phyloP scores from a whole-genome alignment of 305 asterid genomes.

The Solanum chacoense region DNA sequence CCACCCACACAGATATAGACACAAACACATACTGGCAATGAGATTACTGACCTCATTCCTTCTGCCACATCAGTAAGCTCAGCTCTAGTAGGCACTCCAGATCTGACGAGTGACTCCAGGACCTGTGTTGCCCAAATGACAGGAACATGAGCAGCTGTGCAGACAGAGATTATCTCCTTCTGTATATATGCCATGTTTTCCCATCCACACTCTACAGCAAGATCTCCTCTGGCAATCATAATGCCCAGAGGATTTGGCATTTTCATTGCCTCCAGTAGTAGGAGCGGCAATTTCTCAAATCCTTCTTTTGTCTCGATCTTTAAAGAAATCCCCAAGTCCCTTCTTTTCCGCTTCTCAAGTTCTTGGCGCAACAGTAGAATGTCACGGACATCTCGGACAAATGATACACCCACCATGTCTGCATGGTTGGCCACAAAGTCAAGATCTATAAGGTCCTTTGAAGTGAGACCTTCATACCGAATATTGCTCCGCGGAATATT shows the following conservation, averaged over 20 bases:
- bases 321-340: constrained; percentile 43
- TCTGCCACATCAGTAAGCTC: constrained; percentile 58
- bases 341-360: constrained; percentile 35
- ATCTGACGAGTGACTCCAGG: constrained; percentile 49
- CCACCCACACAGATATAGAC: neutral
- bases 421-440: constrained; percentile 63
- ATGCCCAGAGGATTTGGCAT: constrained; percentile 50
- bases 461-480: constrained; percentile 60
- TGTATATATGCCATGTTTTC: constrained; percentile 62
- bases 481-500: constrained; percentile 62
- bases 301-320: constrained; percentile 70
- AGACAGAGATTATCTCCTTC: constrained; percentile 46
- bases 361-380: constrained; percentile 47
- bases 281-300: constrained; percentile 44
- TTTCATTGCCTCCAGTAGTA: constrained; percentile 61
- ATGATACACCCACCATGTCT: constrained; percentile 64
- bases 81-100: constrained; percentile 63
- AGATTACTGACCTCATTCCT: constrained; percentile 31
- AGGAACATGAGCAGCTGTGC: constrained; percentile 59
- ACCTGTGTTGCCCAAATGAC: constrained; percentile 70
- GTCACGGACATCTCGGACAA: constrained; percentile 48
- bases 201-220: constrained; percentile 81
- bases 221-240: constrained; percentile 81
- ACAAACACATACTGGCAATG: neutral
- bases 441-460: constrained; percentile 60